Evolutionary conservation across 805 yeast species (phyloP).

Genomic region (Blastobotrys robertii): DNA sequence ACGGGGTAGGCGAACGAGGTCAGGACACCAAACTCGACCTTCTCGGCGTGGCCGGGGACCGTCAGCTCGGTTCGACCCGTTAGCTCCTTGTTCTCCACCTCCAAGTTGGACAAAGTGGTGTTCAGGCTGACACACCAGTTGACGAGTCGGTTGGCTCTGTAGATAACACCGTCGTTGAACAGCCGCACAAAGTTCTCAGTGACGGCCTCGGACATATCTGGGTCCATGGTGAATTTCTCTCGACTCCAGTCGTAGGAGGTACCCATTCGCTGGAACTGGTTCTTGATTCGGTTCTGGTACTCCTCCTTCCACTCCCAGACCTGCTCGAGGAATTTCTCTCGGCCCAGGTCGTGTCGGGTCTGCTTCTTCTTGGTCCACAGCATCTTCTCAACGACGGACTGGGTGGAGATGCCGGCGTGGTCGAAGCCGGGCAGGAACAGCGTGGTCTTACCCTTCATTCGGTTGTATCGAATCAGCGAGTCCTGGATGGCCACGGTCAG

Average conservation of each 20-base stretch:
- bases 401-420: slow-evolving; percentile 99
- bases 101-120: slow-evolving; percentile 93
- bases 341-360: slow-evolving; percentile 91
- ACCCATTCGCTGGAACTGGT: slow-evolving; percentile 79
- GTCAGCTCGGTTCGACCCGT: slow-evolving; percentile 69
- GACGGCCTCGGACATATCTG: slow-evolving; percentile 68
- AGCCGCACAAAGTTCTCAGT: slow-evolving; percentile 82
- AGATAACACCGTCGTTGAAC: slow-evolving; percentile 91
- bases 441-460: slow-evolving; percentile 95
- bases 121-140: slow-evolving; percentile 94
- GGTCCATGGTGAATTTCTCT: slow-evolving; percentile 89
- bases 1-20: slow-evolving; percentile 93
- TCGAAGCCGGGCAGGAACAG: slow-evolving; percentile 93
- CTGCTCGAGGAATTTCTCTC: slow-evolving; percentile 76
- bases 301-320: slow-evolving; percentile 99
- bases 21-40: slow-evolving; percentile 91
- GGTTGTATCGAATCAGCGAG: slow-evolving; percentile 80
- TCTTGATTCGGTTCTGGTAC: slow-evolving; percentile 76
- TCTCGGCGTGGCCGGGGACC: slow-evolving; percentile 85
- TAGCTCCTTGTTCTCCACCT: slow-evolving; percentile 86
- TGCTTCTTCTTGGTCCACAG: slow-evolving; percentile 78
- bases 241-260: slow-evolving; percentile 95
- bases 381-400: slow-evolving; percentile 95
- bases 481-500: slow-evolving; percentile 93
- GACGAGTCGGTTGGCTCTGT: slow-evolving; percentile 85